These are phyloP conservation scores for Coffea eugenioides DNA, from an alignment of 257 asterid species.

Conservation along the genomic window DNA sequence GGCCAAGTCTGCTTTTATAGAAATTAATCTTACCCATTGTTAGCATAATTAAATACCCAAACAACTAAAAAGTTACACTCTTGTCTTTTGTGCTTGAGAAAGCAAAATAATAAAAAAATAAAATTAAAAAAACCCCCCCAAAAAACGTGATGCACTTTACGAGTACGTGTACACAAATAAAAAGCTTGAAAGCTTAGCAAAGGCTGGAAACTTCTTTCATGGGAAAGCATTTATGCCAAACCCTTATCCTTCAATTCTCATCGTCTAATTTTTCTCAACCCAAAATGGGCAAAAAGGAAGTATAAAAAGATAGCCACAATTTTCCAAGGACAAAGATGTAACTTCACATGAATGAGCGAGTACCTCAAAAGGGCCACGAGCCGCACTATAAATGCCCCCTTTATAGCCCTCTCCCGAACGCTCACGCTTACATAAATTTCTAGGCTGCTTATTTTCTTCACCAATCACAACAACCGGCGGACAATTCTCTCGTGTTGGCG, in stretches of 20 bases:
- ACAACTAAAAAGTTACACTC: too few species aligned
- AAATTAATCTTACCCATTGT: background rate
- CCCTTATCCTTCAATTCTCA: background rate
- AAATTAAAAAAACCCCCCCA: too few species aligned
- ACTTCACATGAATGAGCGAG: background rate
- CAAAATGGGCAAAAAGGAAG: background rate
- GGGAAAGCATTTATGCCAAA: background rate
- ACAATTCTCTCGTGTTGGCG: background rate
- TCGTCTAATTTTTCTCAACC: too few species aligned
- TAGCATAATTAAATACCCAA: background rate
- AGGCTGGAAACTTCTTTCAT: background rate
- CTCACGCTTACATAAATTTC: background rate
- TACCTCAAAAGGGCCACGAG: background rate
- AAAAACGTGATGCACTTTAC: background rate
- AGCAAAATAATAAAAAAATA: too few species aligned
- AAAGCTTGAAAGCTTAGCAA: background rate
- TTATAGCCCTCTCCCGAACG: background rate
- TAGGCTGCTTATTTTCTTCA: background rate
- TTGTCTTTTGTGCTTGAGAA: background rate
- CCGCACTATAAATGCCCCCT: conserved; percentile 17
- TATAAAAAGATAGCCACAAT: too few species aligned
- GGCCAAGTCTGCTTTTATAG: too few species aligned
- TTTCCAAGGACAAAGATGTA: conserved; percentile 1
- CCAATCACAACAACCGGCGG: background rate
- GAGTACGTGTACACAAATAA: background rate